Conservation (phyloP, 306 rosid species). For the Dryas alaskensis region DNA sequence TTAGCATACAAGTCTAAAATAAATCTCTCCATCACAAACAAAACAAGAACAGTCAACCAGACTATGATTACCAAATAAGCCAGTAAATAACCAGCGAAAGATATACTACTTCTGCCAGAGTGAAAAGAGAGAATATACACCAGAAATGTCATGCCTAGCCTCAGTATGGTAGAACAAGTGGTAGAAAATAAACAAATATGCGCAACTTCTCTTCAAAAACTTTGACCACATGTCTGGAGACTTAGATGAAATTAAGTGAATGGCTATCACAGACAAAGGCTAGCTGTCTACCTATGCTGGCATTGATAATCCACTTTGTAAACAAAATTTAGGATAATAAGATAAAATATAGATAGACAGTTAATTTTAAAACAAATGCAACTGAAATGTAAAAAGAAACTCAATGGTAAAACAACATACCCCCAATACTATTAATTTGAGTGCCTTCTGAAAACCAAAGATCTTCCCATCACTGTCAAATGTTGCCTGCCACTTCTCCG, state of each 20-base stretch:
- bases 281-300: not conserved
- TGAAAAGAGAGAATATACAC: slow-evolving; percentile 1
- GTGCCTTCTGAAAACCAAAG: slow-evolving; percentile 75
- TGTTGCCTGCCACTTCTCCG: slow-evolving; percentile 79
- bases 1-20: not conserved
- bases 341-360: not conserved
- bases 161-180: not conserved
- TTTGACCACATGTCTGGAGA: not conserved
- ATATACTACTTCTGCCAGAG: not conserved
- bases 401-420: slow-evolving; percentile 43
- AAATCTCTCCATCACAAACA: not conserved
- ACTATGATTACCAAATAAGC: not conserved
- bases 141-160: not conserved
- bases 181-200: not conserved
- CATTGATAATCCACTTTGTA: not conserved
- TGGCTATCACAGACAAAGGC: not conserved
- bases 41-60: not conserved
- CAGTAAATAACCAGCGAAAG: not conserved
- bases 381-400: not conserved
- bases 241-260: not conserved
- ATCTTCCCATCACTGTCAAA: slow-evolving; percentile 83
- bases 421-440: slow-evolving; percentile 77
- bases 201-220: not conserved
- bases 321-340: not conserved
- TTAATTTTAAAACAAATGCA: not conserved